Evolutionary conservation across 73 alveolate genomes (phyloP).

Genomic region (Paramecium primaurelia): DNA sequence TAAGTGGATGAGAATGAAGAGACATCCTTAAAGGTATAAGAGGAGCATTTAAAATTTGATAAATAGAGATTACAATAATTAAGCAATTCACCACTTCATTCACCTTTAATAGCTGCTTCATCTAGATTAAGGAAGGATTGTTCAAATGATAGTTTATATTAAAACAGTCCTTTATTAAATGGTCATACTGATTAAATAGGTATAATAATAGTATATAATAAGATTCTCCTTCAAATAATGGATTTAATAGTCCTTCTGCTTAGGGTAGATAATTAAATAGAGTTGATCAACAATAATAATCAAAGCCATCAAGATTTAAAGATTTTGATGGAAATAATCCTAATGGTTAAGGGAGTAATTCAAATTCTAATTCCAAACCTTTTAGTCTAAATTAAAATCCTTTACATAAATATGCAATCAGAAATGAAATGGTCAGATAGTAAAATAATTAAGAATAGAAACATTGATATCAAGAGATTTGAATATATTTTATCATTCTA

Average conservation of each 20-base stretch:
- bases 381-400: neutral
- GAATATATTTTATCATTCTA: neutral
- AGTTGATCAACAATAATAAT: neutral
- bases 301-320: neutral
- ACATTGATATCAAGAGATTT: neutral
- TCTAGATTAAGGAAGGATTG: neutral
- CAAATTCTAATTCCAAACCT: neutral
- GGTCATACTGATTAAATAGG: neutral
- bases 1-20: neutral
- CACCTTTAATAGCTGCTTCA: constrained; percentile 17
- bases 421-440: constrained; percentile 22
- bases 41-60: constrained; percentile 34
- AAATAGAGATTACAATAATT: neutral
- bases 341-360: neutral
- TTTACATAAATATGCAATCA: constrained; percentile 13
- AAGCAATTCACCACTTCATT: constrained; percentile 23
- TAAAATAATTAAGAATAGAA: neutral
- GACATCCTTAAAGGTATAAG: neutral
- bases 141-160: neutral
- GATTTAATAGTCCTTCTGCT: constrained; percentile 27
- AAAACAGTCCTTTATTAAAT: neutral
- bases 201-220: neutral
- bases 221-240: constrained; percentile 7
- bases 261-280: neutral
- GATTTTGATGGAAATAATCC: neutral